Conservation (phyloP, 208 protist species). For the Trypanosoma lewisi region DNA sequence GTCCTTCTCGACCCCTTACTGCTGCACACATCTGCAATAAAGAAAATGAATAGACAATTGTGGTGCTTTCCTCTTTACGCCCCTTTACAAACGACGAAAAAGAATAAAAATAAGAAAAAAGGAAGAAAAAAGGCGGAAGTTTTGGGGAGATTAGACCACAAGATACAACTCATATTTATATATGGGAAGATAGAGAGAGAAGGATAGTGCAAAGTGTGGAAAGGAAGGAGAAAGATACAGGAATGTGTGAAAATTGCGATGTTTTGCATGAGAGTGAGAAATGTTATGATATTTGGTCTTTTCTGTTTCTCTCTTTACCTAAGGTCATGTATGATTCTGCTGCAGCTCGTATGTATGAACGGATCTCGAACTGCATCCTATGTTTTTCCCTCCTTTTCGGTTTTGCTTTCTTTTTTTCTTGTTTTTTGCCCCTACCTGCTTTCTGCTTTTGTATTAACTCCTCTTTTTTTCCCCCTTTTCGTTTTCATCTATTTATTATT, state of each 20-base stretch:
- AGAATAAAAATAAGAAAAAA: no score
- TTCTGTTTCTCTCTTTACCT: background rate
- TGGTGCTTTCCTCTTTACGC: no score
- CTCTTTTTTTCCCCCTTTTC: conserved; percentile 16
- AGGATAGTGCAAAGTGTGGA: background rate
- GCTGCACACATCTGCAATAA: no score
- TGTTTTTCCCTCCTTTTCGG: conserved; percentile 15
- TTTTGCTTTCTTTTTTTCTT: background rate
- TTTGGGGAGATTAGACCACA: no score
- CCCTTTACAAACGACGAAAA: no score
- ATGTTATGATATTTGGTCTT: background rate
- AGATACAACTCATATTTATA: no score
- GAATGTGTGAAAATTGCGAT: background rate
- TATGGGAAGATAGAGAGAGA: background rate
- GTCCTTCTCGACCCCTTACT: no score
- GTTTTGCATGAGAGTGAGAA: background rate
- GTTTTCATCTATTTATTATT: background rate
- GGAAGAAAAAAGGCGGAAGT: no score
- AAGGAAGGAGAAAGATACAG: background rate
- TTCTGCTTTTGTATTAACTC: conserved; percentile 7
- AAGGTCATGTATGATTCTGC: background rate
- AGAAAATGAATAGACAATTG: no score
- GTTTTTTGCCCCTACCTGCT: background rate
- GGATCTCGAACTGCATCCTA: background rate
- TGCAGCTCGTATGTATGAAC: background rate